Base-by-base conservation (phyloP, 306 rosid species). In the Trifolium fragiferum region DNA sequence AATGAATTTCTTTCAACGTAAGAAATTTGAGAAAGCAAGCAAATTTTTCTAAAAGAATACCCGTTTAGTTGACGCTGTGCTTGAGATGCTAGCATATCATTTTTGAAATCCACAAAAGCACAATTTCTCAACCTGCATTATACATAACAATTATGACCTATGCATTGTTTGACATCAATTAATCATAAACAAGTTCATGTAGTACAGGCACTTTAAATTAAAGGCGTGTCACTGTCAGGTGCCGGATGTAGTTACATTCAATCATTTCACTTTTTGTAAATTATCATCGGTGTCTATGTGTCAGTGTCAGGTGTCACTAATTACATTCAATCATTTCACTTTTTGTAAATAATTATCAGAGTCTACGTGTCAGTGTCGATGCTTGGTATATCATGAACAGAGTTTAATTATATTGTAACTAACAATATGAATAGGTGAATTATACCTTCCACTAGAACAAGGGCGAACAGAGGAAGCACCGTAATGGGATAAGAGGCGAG, bases 1-100 rank as follows among this genome's bases (percentile, higher is more conserved):
- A 16, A 69, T 21, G 40, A 58, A 54, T 9, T 23, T 11, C 49
- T 16, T 33, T 33, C 47, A 58, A 62, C 21, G 40, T 47, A 47
- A 38, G 37, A 71, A 74, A 76, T 46, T 37, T 10, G 13, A 19
- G 33, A 51, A 72, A 35, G 6, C 27, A 60, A 18, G 63, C 12
- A 62, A n/a, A 58, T 2, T 37, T 49, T 46, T 8, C 3, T 51
- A 64, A 70, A 68, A 7, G 16, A 68, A n/a, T 76, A 80, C 93
- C 98, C 98, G 75, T 92, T 87, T 14, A 92, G 80, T 76, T 85
- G 92, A n/a, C 84, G 87, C 14, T 83, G 93, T 1, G 96, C 98
- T 76, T 88, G 92, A 64, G 84, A 83, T 1, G 98, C 98, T 75
- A 83, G 72, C 32, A 84, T 87, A 61, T 90, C 92, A 73, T 78